Conservation (phyloP, 805 yeast species). For the Hanseniaspora lindneri region DNA sequence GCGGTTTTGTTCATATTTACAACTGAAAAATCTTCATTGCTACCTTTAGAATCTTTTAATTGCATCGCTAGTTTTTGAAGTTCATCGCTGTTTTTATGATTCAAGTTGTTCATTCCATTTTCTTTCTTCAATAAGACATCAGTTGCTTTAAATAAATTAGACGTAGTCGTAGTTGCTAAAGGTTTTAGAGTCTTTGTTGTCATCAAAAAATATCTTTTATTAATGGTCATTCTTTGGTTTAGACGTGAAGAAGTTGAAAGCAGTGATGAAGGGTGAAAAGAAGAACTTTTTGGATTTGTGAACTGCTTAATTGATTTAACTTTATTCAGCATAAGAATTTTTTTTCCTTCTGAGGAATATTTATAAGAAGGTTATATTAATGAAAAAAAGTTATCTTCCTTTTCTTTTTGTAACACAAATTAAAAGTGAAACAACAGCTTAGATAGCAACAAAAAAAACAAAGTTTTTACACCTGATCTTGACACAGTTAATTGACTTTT, state of each 20-base stretch:
- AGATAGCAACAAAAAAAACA: too few species aligned
- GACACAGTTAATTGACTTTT: too few species aligned
- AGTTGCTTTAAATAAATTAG: constrained; percentile 3
- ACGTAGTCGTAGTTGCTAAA: background rate
- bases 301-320: background rate
- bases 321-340: background rate
- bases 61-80: background rate
- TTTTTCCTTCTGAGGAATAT: too few species aligned
- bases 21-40: constrained; percentile 1
- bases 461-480: too few species aligned
- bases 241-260: background rate
- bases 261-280: background rate
- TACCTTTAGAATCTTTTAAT: background rate
- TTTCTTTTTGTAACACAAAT: too few species aligned
- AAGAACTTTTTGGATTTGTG: background rate
- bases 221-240: background rate
- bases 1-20: background rate
- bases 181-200: background rate
- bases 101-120: background rate
- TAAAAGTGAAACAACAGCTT: too few species aligned
- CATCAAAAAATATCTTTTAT: background rate
- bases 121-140: constrained; percentile 10
- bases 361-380: too few species aligned
- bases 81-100: background rate
- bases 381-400: background rate